Base-by-base conservation (phyloP, 768 basidiomycete species). In the Mycena albidolilacea region DNA sequence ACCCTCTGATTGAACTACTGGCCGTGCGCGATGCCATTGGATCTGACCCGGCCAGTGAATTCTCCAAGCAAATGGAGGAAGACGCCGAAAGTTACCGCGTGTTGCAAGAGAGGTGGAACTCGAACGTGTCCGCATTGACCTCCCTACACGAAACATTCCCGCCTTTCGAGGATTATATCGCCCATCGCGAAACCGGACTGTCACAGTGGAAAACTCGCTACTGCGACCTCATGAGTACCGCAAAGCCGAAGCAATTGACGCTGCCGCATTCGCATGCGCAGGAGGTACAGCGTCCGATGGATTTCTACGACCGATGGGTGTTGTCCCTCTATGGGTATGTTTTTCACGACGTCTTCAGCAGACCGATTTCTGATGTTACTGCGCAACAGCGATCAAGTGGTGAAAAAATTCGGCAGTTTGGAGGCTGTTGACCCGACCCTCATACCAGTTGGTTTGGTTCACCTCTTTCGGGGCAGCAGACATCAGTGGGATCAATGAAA, bases 401-500 rank as follows among this genome's bases (percentile, higher is more conserved):
- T 74, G 19, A 71, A 73, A 17, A 62, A 73, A 15, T 80, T 80
- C 50, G 77, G 78, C 14, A 69, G 67, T 23, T 68, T 76, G 17
- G 71, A 75, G 43, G 64, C 71, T 7, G 78, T 80, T 7, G 77
- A 78, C 14, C 71, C 78, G 39, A 71, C 52, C 5, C 67, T 78
- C 23, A 78, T 80, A 21, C 78, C 78, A 21, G 77, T 80, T 17
- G 78, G 79, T 14, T 64, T 79, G 44, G 65, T 75, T 17, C 60
- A 75, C 43, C 75, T 70, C 68, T 69, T 71, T 58, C 43, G 65
- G 38, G 60, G 63, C 7, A 50, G 70, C 58, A 60, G 67, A 52
- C 67, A 75, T 54, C 60, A 72, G 21, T 75, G 71, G 74, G 74
- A 75, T 23, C 71, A 75, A 52, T 72, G 46, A 64, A 61, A 68